Percentiles rank a stretch among this genome's conserved stretches.
Conservation (phyloP, 345 rosid species). For the Ailanthus altissimus region DNA sequence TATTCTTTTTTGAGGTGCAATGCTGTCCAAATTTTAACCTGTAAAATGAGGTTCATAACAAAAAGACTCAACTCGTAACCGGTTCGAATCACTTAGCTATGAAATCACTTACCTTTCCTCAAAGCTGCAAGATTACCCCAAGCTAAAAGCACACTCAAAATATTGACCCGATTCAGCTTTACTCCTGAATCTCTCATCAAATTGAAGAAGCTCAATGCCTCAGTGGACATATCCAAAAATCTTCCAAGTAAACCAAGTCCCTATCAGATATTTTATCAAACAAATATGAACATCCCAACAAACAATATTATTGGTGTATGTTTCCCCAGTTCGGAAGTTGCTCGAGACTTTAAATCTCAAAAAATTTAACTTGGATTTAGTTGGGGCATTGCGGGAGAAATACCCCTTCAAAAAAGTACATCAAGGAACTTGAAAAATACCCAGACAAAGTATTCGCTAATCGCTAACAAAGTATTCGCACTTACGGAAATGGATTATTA, state of each 20-base stretch:
- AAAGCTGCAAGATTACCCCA: conserved; percentile 13
- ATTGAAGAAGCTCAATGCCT: background rate
- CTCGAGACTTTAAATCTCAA: too few relatives aligned
- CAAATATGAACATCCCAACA: background rate
- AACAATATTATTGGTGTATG: too few relatives aligned
- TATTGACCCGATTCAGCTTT: background rate
- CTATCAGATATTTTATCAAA: background rate
- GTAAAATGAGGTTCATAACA: too few relatives aligned
- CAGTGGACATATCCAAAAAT: conserved; percentile 13
- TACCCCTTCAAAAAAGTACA: too few relatives aligned
- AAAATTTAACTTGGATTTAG: too few relatives aligned
- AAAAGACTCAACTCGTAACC: background rate
- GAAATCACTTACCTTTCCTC: conserved; percentile 12
- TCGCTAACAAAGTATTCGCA: too few relatives aligned
- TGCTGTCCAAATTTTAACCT: too few relatives aligned
- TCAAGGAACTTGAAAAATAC: too few relatives aligned
- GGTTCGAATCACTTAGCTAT: conserved; percentile 8
- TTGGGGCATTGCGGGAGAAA: too few relatives aligned
- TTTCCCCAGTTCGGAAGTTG: too few relatives aligned
- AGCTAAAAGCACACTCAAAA: conserved; percentile 9
- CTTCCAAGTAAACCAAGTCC: conserved; percentile 18
- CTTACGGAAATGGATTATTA: background rate
- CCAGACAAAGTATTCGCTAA: too few relatives aligned
- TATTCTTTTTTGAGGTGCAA: too few relatives aligned
- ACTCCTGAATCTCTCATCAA: conserved; percentile 1